Conservation (phyloP, 1,139 yeast species). For the Candida glucosophila region DNA sequence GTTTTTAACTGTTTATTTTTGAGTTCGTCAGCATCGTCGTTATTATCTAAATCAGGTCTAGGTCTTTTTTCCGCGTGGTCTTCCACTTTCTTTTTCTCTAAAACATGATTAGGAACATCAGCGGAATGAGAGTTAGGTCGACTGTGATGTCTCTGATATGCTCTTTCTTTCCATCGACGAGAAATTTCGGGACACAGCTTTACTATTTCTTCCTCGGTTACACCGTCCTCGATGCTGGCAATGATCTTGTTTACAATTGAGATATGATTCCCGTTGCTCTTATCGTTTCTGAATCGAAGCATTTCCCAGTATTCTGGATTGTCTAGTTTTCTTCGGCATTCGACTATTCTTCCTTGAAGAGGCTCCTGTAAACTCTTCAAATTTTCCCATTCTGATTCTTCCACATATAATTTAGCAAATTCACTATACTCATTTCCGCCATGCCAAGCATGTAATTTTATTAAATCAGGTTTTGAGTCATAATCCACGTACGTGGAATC, state of each 20-base stretch:
- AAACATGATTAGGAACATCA: no score
- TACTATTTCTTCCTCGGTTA: slow-evolving; percentile 64
- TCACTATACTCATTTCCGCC: slow-evolving; percentile 63
- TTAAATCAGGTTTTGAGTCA: slow-evolving; percentile 64
- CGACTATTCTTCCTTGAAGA: slow-evolving; percentile 83
- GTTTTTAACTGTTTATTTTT: no score
- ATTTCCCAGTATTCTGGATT: slow-evolving; percentile 64
- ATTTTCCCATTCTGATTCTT: slow-evolving; percentile 75
- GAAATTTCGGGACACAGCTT: slow-evolving; percentile 30
- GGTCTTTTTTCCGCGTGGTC: no score
- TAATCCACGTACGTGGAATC: slow-evolving; percentile 72
- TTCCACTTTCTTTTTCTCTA: no score
- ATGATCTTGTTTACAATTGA: slow-evolving; percentile 75
- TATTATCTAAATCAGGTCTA: no score
- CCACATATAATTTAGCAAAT: slow-evolving; percentile 55
- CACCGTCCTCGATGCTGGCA: slow-evolving; percentile 81
- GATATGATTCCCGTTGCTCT: slow-evolving; percentile 76
- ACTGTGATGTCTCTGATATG: slow-evolving; percentile 15
- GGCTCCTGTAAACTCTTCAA: slow-evolving; percentile 69
- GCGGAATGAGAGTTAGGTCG: no score
- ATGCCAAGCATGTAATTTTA: slow-evolving; percentile 66
- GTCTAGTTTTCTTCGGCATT: slow-evolving; percentile 56
- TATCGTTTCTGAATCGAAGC: slow-evolving; percentile 88
- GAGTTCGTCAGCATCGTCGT: slow-evolving; percentile 2
- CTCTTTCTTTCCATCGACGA: slow-evolving; percentile 29